Percentiles rank a stretch among this genome's conserved stretches.
Evolutionary conservation across 164 flowering plant species (phyloP).

Genomic region (Protea cynaroides): DNA sequence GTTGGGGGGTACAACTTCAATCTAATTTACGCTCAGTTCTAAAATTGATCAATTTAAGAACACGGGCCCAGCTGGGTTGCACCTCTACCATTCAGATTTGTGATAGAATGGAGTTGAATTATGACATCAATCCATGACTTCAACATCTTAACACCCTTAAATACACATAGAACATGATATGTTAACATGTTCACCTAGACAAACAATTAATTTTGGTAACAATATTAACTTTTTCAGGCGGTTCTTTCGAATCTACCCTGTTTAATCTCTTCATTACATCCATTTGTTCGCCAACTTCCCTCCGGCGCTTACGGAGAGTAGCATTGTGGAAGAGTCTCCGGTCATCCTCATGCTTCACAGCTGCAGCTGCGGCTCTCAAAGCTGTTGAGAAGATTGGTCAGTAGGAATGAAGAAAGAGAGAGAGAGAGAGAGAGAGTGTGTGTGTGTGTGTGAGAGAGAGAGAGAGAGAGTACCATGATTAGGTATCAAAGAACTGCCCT

Average conservation of each 20-base stretch:
- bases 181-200: background rate
- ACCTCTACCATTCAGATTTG: too few relatives aligned
- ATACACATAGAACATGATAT: background rate
- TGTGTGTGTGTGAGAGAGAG: too few relatives aligned
- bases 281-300: slow-evolving; percentile 61
- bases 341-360: slow-evolving; percentile 87
- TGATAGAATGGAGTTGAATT: too few relatives aligned
- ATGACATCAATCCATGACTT: background rate
- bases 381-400: slow-evolving; percentile 39
- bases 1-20: too few relatives aligned
- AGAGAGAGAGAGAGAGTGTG: background rate
- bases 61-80: too few relatives aligned
- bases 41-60: too few relatives aligned
- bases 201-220: background rate
- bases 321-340: slow-evolving; percentile 82
- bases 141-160: background rate
- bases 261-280: slow-evolving; percentile 45
- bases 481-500: slow-evolving; percentile 59
- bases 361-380: slow-evolving; percentile 90
- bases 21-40: too few relatives aligned
- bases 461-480: slow-evolving; percentile 49
- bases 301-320: slow-evolving; percentile 73
- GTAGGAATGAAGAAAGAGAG: slow-evolving; percentile 1
- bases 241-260: slow-evolving; percentile 39
- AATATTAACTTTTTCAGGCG: slow-evolving; percentile 3